These are phyloP conservation scores for Annulohypoxylon moriforme DNA, from an alignment of 495 filamentous ascomycete genomes.

Conservation along the genomic window DNA sequence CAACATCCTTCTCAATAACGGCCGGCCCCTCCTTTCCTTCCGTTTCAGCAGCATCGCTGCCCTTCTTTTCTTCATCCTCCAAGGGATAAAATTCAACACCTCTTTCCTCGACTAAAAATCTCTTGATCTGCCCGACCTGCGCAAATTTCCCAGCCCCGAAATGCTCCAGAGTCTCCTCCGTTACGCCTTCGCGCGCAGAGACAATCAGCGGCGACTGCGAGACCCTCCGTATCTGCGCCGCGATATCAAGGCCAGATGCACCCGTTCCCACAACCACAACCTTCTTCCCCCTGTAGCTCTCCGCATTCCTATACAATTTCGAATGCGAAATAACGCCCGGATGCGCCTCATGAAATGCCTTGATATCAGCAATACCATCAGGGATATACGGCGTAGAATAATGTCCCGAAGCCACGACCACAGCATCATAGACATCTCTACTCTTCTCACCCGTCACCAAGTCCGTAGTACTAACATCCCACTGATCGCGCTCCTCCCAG, in stretches of 20 bases:
- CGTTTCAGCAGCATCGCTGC: neutral
- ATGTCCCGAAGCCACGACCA: conserved; percentile 87
- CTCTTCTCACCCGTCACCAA: conserved; percentile 48
- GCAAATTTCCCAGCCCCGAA: conserved; percentile 44
- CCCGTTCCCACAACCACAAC: conserved; percentile 80
- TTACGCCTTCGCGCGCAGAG: conserved; percentile 53
- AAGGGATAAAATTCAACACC: conserved; percentile 50
- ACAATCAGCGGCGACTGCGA: conserved; percentile 56
- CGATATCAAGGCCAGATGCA: conserved; percentile 84
- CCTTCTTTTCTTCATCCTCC: neutral
- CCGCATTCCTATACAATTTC: conserved; percentile 76
- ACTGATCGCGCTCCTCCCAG: conserved; percentile 48
- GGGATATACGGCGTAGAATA: conserved; percentile 80
- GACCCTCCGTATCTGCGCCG: conserved; percentile 70
- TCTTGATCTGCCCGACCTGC: conserved; percentile 56
- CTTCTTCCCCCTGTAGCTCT: conserved; percentile 63
- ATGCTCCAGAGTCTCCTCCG: conserved; percentile 45
- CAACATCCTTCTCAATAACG: conserved; percentile 66
- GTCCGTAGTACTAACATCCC: conserved; percentile 61
- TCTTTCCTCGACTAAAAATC: conserved; percentile 52
- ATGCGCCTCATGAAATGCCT: conserved; percentile 65
- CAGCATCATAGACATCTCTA: conserved; percentile 75
- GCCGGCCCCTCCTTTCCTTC: conserved; percentile 44
- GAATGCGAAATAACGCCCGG: conserved; percentile 80
- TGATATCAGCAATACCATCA: conserved; percentile 51